Percentiles rank a stretch among this genome's conserved stretches.
Evolutionary conservation across 768 basidiomycete genomes (phyloP).

Genomic region (Hemileccinum impolitum): DNA sequence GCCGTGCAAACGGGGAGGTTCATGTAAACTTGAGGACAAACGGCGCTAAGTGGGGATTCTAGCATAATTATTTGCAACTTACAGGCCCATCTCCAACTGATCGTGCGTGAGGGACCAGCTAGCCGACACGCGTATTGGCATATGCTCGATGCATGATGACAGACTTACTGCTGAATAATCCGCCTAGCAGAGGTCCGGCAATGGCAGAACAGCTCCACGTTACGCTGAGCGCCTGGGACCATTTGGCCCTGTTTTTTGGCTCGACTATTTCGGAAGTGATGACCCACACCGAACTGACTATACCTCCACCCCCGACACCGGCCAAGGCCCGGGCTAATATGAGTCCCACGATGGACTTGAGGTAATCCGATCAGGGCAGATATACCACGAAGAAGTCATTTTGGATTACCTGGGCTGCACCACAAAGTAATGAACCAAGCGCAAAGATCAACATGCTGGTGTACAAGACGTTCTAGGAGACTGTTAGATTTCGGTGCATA

Average conservation of each 20-base stretch:
- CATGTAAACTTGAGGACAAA: constrained; percentile 59
- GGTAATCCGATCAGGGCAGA: constrained; percentile 17
- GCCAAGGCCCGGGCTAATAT: constrained; percentile 64
- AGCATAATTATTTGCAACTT: constrained; percentile 32
- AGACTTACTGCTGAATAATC: constrained; percentile 69
- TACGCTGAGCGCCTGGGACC: constrained; percentile 81
- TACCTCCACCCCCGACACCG: constrained; percentile 84
- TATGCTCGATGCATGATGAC: constrained; percentile 9
- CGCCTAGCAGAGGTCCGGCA: constrained; percentile 81
- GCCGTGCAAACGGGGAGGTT: constrained; percentile 73
- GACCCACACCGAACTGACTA: constrained; percentile 83
- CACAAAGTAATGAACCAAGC: constrained; percentile 77
- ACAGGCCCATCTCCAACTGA: constrained; percentile 88
- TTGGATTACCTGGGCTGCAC: constrained; percentile 57
- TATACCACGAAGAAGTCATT: constrained; percentile 14
- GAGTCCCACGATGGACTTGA: constrained; percentile 50
- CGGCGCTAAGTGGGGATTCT: constrained; percentile 16
- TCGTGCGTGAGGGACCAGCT: constrained; percentile 26
- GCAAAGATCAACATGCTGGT: constrained; percentile 72
- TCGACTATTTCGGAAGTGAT: constrained; percentile 84
- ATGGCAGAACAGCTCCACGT: constrained; percentile 87
- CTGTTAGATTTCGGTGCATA: constrained; percentile 2
- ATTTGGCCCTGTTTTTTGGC: constrained; percentile 65
- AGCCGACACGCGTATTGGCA: constrained; percentile 20
- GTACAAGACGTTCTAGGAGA: constrained; percentile 59